phyloP scores from a whole-genome alignment of 805 yeast genomes.

The Schizosaccharomyces lindneri region DNA sequence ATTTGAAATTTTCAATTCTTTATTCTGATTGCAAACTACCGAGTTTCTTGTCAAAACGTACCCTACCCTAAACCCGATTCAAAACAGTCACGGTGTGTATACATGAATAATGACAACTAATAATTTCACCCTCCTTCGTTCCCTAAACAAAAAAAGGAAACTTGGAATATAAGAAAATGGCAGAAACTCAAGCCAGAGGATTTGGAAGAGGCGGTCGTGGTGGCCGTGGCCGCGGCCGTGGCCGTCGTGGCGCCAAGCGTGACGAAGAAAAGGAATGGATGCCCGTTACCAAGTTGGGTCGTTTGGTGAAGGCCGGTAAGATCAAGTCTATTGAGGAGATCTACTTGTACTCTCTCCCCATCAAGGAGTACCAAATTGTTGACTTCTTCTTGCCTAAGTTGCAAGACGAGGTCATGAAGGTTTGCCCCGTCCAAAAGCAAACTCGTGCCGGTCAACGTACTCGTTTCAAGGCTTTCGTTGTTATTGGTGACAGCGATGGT shows the following conservation, averaged over 20 bases:
- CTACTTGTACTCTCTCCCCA: conserved; percentile 97
- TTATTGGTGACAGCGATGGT: conserved; percentile 98
- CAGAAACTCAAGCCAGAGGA: conserved; percentile 10
- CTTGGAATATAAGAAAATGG: not conserved
- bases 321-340: conserved; percentile 89
- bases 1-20: not conserved
- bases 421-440: conserved; percentile 98
- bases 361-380: conserved; percentile 97
- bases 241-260: conserved; percentile 53
- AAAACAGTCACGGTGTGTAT: not conserved
- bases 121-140: not conserved
- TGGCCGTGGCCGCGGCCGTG: conserved; percentile 29
- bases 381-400: conserved; percentile 87
- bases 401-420: conserved; percentile 98
- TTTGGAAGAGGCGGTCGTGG: conserved; percentile 16
- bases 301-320: conserved; percentile 98
- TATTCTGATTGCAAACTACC: not conserved
- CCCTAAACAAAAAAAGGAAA: not conserved
- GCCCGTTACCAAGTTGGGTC: conserved; percentile 99
- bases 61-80: not conserved
- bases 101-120: not conserved
- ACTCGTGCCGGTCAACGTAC: conserved; percentile 99
- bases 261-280: conserved; percentile 97
- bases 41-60: not conserved
- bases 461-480: conserved; percentile 99